Percentiles rank a stretch among this genome's conserved stretches.
Evolutionary conservation across 192 early-diverging fungal species (phyloP).

Genomic region (Coemansia sp.): DNA sequence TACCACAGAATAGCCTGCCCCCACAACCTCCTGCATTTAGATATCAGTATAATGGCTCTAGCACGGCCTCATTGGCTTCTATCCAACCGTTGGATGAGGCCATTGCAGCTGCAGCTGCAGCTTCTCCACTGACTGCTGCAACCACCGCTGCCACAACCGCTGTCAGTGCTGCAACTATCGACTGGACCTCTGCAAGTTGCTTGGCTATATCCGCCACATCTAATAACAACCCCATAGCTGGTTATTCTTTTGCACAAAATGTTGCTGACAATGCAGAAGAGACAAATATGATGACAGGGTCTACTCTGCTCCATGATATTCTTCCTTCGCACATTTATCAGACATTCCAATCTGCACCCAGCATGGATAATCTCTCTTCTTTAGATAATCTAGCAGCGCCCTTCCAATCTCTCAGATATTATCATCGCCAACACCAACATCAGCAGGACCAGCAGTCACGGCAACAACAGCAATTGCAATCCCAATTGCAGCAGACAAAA

Average conservation of each 20-base stretch:
- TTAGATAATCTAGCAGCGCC: slow-evolving; percentile 29
- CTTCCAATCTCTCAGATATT: slow-evolving; percentile 22
- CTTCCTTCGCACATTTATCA: slow-evolving; percentile 28
- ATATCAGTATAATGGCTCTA: slow-evolving; percentile 4
- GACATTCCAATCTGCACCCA: slow-evolving; percentile 24
- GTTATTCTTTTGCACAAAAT: slow-evolving; percentile 4
- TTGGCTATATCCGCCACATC: slow-evolving; percentile 25
- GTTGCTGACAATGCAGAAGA: slow-evolving; percentile 4
- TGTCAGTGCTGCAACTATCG: slow-evolving; percentile 24
- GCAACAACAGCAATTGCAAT: not conserved
- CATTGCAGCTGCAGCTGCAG: slow-evolving; percentile 14
- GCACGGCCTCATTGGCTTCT: not conserved
- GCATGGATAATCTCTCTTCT: slow-evolving; percentile 45
- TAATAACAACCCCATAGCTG: slow-evolving; percentile 5
- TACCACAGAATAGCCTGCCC: slow-evolving; percentile 27
- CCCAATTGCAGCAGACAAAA: slow-evolving; percentile 1
- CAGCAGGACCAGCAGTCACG: slow-evolving; percentile 12
- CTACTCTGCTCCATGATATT: slow-evolving; percentile 21
- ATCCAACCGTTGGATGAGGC: slow-evolving; percentile 19
- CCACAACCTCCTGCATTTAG: not conserved
- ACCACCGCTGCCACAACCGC: slow-evolving; percentile 43
- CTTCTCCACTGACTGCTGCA: slow-evolving; percentile 34
- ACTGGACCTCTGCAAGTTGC: slow-evolving; percentile 42
- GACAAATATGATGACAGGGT: slow-evolving; percentile 30
- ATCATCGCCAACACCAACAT: slow-evolving; percentile 4